Percentiles rank a stretch among this genome's conserved stretches.
Evolutionary conservation across 1,284 basidiomycete species (phyloP).

Genomic region (Apiotrichum domesticum): DNA sequence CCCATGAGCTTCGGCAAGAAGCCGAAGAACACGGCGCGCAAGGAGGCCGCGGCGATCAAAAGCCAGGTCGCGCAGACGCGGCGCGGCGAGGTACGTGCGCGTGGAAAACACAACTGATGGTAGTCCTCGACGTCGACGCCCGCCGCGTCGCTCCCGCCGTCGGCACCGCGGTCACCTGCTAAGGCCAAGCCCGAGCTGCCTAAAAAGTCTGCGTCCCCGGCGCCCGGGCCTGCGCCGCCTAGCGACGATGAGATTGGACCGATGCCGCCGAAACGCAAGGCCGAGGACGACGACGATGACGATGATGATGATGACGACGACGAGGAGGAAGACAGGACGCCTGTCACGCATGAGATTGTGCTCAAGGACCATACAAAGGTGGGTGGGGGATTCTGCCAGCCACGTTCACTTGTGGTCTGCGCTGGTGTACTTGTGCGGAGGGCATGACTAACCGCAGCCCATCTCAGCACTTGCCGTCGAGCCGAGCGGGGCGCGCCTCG

Average conservation of each 20-base stretch:
- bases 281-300: slow-evolving; percentile 19
- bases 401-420: too few species aligned
- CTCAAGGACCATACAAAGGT: slow-evolving; percentile 89
- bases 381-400: slow-evolving; percentile 1
- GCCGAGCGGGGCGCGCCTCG: slow-evolving; percentile 82
- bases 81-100: slow-evolving; percentile 23
- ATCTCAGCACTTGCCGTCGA: slow-evolving; percentile 88
- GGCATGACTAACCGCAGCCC: slow-evolving; percentile 49
- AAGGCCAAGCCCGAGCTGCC: slow-evolving; percentile 10
- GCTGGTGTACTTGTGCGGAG: too few species aligned
- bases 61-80: slow-evolving; percentile 44
- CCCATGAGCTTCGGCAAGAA: slow-evolving; percentile 50
- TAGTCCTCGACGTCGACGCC: too few species aligned
- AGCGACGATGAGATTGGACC: slow-evolving; percentile 35
- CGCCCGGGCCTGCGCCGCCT: not conserved
- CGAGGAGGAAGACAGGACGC: slow-evolving; percentile 43
- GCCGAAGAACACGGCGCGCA: slow-evolving; percentile 24
- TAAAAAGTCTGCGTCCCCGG: not conserved
- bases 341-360: slow-evolving; percentile 65
- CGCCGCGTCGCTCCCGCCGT: too few species aligned
- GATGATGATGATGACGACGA: slow-evolving; percentile 28
- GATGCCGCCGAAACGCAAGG: slow-evolving; percentile 35
- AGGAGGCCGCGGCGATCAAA: slow-evolving; percentile 10
- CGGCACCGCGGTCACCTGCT: not conserved
- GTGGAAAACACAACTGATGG: too few species aligned